Evolutionary conservation across 108 stramenopile genomes (phyloP).

Genomic region (Aureococcus anophagefferens): DNA sequence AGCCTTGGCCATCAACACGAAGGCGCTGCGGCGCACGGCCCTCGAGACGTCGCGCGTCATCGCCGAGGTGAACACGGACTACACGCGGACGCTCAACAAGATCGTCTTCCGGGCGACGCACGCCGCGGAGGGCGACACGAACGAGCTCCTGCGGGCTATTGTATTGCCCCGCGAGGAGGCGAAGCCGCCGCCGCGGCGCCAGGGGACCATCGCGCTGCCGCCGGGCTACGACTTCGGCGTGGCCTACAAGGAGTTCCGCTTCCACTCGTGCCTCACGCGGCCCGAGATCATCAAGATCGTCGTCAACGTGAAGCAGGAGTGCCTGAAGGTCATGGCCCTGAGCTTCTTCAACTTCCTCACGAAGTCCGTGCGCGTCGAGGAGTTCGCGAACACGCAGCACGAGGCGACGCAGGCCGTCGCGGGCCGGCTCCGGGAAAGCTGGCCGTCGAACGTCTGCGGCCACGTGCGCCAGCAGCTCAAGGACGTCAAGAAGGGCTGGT

Average conservation of each 20-base stretch:
- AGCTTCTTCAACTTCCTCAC: conserved; percentile 12
- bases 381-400: conserved; percentile 28
- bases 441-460: conserved; percentile 6
- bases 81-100: conserved; percentile 19
- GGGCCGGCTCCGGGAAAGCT: conserved; percentile 13
- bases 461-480: conserved; percentile 30
- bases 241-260: conserved; percentile 19
- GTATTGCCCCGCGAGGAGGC: no score
- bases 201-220: no score
- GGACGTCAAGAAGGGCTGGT: conserved; percentile 43
- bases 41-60: background rate
- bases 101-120: conserved; percentile 9
- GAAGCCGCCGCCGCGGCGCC: no score
- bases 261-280: conserved; percentile 29
- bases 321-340: background rate
- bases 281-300: conserved; percentile 25
- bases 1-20: conserved; percentile 2
- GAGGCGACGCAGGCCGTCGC: conserved; percentile 18
- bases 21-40: background rate
- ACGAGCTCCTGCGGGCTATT: no score
- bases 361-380: conserved; percentile 25
- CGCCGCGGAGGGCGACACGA: background rate
- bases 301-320: conserved; percentile 11
- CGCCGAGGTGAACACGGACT: conserved; percentile 15
- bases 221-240: no score